Evolutionary conservation across 139 green algal species (phyloP).

Genomic region (Chlorella sp.): DNA sequence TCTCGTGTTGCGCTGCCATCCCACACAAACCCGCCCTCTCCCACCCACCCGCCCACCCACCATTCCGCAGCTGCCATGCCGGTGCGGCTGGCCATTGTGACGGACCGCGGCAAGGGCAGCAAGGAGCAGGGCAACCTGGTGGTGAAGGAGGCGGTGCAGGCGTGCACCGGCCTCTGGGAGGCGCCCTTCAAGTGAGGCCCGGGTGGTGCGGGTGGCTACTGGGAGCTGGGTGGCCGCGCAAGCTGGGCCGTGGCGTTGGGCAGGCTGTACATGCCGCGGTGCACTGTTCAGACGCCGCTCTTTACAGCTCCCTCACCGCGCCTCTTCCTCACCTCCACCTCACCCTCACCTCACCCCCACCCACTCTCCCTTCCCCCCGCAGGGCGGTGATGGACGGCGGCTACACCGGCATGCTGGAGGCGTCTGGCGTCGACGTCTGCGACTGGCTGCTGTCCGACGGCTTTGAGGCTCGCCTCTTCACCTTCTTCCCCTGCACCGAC

Average conservation of each 20-base stretch:
- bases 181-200: constrained; percentile 62
- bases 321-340: no score
- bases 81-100: constrained; percentile 44
- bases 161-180: constrained; percentile 75
- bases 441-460: constrained; percentile 62
- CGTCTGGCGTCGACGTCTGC: constrained; percentile 47
- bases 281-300: background rate
- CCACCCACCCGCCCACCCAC: background rate
- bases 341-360: background rate
- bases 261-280: background rate
- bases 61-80: constrained; percentile 32
- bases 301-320: background rate
- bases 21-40: background rate
- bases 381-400: constrained; percentile 57
- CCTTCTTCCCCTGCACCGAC: constrained; percentile 73
- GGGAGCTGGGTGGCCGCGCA: no score
- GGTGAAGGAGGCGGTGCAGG: constrained; percentile 84
- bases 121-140: constrained; percentile 88
- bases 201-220: no score
- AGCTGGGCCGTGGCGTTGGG: no score
- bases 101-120: constrained; percentile 55
- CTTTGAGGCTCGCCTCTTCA: constrained; percentile 69
- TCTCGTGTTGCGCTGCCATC: background rate
- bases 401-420: constrained; percentile 69
- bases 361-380: background rate